A percentile compares a stretch with the other conserved stretches of the same genome.
These are phyloP conservation scores for Leccinum aurantiacum DNA, from an alignment of 768 basidiomycete genomes.

Conservation along the genomic window DNA sequence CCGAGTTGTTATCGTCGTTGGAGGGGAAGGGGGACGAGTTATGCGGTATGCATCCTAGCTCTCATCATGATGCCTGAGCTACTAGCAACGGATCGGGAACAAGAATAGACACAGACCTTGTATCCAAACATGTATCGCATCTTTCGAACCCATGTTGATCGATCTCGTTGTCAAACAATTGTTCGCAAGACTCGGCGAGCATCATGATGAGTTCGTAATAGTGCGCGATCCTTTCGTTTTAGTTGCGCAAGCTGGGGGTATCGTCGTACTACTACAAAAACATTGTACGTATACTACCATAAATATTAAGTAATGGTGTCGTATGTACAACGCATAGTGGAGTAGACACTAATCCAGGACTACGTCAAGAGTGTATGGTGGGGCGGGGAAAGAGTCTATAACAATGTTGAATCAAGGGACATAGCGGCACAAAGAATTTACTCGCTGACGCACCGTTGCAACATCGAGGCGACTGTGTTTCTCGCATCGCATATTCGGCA, in stretches of 20 bases:
- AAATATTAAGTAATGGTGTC: too few species aligned
- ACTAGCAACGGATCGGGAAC: neutral
- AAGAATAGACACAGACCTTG: slow-evolving; percentile 45
- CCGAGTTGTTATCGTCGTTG: too few species aligned
- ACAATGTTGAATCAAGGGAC: too few species aligned
- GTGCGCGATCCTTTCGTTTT: slow-evolving; percentile 43
- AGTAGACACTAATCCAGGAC: too few species aligned
- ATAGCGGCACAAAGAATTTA: too few species aligned
- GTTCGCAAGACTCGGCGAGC: slow-evolving; percentile 77
- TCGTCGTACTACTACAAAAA: slow-evolving; percentile 10
- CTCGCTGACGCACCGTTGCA: too few species aligned
- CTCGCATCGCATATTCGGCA: too few species aligned
- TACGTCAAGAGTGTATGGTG: too few species aligned
- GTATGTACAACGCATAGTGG: too few species aligned
- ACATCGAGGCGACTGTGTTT: too few species aligned
- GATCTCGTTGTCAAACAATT: slow-evolving; percentile 88
- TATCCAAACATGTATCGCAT: slow-evolving; percentile 86
- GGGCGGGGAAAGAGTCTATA: too few species aligned
- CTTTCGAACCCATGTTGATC: slow-evolving; percentile 84
- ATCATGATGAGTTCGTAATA: slow-evolving; percentile 69
- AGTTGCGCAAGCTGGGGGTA: slow-evolving; percentile 29
- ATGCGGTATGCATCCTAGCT: slow-evolving; percentile 75
- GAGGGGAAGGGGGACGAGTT: neutral
- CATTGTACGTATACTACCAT: too few species aligned
- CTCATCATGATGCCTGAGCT: slow-evolving; percentile 1